A percentile compares a stretch with the other conserved stretches of the same genome.
Conservation (phyloP, 257 asterid species). For the Nicotiana obtusifolia region DNA sequence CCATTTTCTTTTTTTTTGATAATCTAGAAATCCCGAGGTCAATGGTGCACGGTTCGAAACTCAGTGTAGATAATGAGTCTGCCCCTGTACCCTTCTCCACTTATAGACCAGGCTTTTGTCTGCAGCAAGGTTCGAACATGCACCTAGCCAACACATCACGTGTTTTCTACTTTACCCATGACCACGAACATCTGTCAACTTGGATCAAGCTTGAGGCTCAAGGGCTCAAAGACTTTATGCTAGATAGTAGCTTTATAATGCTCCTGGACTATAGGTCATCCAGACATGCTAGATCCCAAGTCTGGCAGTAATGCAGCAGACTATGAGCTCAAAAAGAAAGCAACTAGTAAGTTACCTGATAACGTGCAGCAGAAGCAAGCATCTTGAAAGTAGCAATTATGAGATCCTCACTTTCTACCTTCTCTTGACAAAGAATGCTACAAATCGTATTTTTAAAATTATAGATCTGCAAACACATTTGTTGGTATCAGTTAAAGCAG, state of each 20-base stretch:
- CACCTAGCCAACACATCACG: too few species aligned
- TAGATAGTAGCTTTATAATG: not conserved
- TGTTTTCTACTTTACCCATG: not conserved
- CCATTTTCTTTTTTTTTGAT: not conserved
- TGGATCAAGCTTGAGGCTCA: constrained; percentile 3
- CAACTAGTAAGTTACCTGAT: constrained; percentile 48
- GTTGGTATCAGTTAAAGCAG: constrained; percentile 18
- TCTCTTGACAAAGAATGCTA: constrained; percentile 55
- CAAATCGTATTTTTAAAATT: constrained; percentile 48
- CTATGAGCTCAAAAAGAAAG: not conserved
- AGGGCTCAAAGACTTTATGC: not conserved
- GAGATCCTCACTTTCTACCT: constrained; percentile 57
- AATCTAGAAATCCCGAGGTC: too few species aligned
- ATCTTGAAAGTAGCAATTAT: constrained; percentile 49
- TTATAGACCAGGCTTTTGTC: too few species aligned
- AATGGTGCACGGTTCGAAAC: too few species aligned
- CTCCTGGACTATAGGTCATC: not conserved
- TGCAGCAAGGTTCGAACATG: too few species aligned
- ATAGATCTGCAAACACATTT: constrained; percentile 48
- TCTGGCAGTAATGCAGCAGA: not conserved
- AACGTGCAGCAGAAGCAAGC: constrained; percentile 65
- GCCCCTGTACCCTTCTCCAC: too few species aligned
- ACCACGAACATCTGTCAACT: not conserved
- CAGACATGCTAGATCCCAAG: not conserved
- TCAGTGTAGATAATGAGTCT: too few species aligned